Conservation (phyloP, 2,329 filamentous ascomycete species). For the Aureobasidium sp. region DNA sequence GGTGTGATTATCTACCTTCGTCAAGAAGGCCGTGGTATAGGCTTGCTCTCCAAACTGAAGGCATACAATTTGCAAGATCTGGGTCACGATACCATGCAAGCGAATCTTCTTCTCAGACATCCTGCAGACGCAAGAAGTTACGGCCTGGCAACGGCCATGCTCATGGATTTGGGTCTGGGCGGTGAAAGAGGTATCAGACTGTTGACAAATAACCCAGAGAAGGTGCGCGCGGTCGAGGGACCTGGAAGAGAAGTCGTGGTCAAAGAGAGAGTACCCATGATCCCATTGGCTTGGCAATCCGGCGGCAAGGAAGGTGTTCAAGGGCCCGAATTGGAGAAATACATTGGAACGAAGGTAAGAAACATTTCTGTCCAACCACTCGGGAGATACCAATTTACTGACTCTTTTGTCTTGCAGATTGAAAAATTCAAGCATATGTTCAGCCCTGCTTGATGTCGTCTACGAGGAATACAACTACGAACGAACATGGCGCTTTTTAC, state of each 20-base stretch:
- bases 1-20: slow-evolving; percentile 94
- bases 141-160: slow-evolving; percentile 90
- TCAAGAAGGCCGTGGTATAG: slow-evolving; percentile 93
- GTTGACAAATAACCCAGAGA: slow-evolving; percentile 95
- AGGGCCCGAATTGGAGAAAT: slow-evolving; percentile 85
- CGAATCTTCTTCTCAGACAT: slow-evolving; percentile 82
- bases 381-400: slow-evolving; percentile 10
- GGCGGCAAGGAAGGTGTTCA: slow-evolving; percentile 71
- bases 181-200: slow-evolving; percentile 65
- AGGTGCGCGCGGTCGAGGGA: slow-evolving; percentile 88
- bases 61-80: slow-evolving; percentile 97
- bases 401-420: slow-evolving; percentile 28
- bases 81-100: slow-evolving; percentile 95
- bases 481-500: not conserved
- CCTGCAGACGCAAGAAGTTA: slow-evolving; percentile 93
- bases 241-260: slow-evolving; percentile 82
- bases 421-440: slow-evolving; percentile 48
- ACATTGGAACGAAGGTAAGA: slow-evolving; percentile 85
- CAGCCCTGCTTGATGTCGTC: slow-evolving; percentile 14
- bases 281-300: slow-evolving; percentile 83
- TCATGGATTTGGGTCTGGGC: slow-evolving; percentile 70
- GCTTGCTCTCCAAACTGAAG: slow-evolving; percentile 89
- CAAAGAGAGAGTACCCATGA: slow-evolving; percentile 86
- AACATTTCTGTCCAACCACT: not conserved
- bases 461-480: not conserved